A percentile compares a stretch with the other conserved stretches of the same genome.
Conservation (phyloP, 2,329 filamentous ascomycete genomes). For the Aspergillus aculeatus region DNA sequence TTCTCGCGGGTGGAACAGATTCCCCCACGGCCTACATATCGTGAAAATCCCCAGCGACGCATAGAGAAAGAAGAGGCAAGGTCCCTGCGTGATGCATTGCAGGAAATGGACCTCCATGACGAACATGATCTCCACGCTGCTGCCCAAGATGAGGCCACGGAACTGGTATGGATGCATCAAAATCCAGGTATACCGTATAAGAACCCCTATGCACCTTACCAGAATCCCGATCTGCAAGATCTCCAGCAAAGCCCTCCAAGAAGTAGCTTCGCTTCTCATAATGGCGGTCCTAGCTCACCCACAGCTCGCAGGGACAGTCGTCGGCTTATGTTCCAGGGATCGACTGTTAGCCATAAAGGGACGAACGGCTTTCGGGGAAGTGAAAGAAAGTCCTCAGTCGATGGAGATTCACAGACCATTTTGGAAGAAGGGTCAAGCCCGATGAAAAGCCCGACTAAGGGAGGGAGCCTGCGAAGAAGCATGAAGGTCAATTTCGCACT, state of each 20-base stretch:
- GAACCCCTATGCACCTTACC: conserved; percentile 50
- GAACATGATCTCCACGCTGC: conserved; percentile 55
- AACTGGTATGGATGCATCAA: conserved; percentile 64
- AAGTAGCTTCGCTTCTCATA: conserved; percentile 43
- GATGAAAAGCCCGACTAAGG: conserved; percentile 23
- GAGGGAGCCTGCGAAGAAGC: conserved; percentile 33
- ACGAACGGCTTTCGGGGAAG: neutral
- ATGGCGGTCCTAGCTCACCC: conserved; percentile 33
- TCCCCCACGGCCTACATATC: conserved; percentile 48
- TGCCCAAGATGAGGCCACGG: conserved; percentile 62
- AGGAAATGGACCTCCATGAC: conserved; percentile 58
- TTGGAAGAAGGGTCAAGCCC: conserved; percentile 12
- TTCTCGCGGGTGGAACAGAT: conserved; percentile 28
- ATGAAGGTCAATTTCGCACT: conserved; percentile 43
- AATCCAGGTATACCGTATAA: conserved; percentile 52
- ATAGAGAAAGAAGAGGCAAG: conserved; percentile 60
- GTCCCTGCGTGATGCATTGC: conserved; percentile 56
- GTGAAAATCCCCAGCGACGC: conserved; percentile 55
- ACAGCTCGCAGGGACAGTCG: conserved; percentile 17
- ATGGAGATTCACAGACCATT: neutral
- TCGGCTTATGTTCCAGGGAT: conserved; percentile 23
- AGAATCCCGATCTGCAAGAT: conserved; percentile 42
- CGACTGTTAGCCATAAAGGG: conserved; percentile 11
- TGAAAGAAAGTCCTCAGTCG: neutral
- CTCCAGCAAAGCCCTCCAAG: conserved; percentile 46